A percentile compares a stretch with the other conserved stretches of the same genome.
These are phyloP conservation scores for Colletotrichum sublineola DNA, from an alignment of 2,329 filamentous ascomycete genomes.

Conservation along the genomic window DNA sequence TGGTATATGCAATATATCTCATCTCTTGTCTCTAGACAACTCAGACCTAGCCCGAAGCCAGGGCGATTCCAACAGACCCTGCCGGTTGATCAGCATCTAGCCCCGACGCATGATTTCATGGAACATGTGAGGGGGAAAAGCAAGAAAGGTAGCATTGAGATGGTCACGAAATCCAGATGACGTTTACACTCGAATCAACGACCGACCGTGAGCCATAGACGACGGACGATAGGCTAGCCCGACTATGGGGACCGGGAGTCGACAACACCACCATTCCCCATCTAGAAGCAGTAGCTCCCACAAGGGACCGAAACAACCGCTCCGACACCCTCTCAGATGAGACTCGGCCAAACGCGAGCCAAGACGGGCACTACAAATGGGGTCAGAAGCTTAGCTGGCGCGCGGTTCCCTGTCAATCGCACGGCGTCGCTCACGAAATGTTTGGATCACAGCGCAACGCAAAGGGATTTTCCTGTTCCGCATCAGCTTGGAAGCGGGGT, in stretches of 20 bases:
- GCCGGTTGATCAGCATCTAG: slow-evolving; percentile 30
- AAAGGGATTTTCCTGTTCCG: background rate
- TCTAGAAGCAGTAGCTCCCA: background rate
- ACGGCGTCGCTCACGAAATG: background rate
- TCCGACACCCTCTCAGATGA: slow-evolving; percentile 15
- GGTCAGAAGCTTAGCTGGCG: slow-evolving; percentile 15
- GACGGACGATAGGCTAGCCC: slow-evolving; percentile 5
- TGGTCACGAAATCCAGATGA: slow-evolving; percentile 30
- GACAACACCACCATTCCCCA: slow-evolving; percentile 16
- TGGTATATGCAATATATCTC: slow-evolving; percentile 28
- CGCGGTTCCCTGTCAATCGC: background rate
- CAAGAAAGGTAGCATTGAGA: slow-evolving; percentile 12
- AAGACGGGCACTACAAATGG: slow-evolving; percentile 14
- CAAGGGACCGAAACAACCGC: slow-evolving; percentile 5
- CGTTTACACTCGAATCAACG: slow-evolving; percentile 32
- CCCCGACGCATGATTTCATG: slow-evolving; percentile 19
- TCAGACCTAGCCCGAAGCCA: slow-evolving; percentile 7
- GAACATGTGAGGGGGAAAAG: background rate
- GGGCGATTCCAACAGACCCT: slow-evolving; percentile 24
- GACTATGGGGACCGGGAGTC: background rate
- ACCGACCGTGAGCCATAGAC: background rate
- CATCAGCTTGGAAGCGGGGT: slow-evolving; percentile 11
- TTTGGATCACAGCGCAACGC: slow-evolving; percentile 15
- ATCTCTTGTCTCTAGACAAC: slow-evolving; percentile 12
- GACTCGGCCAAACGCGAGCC: slow-evolving; percentile 16